Conservation (phyloP, 306 rosid genomes). For the Luffa aegyptiaca region DNA sequence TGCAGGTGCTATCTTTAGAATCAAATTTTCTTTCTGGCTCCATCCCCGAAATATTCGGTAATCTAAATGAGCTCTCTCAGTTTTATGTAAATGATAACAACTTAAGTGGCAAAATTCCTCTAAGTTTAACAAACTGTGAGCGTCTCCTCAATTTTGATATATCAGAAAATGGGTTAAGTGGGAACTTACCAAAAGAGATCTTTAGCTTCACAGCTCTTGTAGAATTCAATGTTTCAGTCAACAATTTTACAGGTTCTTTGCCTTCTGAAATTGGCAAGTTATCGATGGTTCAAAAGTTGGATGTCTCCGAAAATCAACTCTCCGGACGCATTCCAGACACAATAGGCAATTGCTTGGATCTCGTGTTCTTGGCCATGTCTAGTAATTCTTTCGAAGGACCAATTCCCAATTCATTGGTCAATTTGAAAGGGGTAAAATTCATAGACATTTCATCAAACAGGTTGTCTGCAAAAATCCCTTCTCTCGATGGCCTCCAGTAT, state of each 20-base stretch:
- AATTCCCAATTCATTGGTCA: not conserved
- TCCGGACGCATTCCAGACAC: not conserved
- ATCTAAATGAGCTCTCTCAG: not conserved
- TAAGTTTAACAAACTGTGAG: not conserved
- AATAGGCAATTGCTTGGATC: not conserved
- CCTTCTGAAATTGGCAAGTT: slow-evolving; percentile 9
- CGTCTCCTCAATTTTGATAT: not conserved
- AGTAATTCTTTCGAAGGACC: slow-evolving; percentile 1
- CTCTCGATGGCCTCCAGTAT: not conserved
- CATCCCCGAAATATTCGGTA: not conserved
- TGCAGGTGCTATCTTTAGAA: not conserved
- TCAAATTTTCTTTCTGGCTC: not conserved
- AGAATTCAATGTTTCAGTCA: not conserved
- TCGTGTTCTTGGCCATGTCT: not conserved
- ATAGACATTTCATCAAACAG: not conserved
- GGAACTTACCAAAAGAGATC: not conserved
- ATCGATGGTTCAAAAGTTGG: not conserved
- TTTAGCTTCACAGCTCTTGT: not conserved
- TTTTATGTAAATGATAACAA: not conserved
- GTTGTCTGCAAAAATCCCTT: slow-evolving; percentile 3
- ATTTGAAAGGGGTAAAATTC: not conserved
- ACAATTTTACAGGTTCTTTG: slow-evolving; percentile 1
- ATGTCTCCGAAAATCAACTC: not conserved
- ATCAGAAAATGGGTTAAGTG: not conserved
- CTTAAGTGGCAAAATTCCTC: not conserved